Evolutionary conservation across 331 rosid genomes (phyloP).

Genomic region (Cucumis variabilis): DNA sequence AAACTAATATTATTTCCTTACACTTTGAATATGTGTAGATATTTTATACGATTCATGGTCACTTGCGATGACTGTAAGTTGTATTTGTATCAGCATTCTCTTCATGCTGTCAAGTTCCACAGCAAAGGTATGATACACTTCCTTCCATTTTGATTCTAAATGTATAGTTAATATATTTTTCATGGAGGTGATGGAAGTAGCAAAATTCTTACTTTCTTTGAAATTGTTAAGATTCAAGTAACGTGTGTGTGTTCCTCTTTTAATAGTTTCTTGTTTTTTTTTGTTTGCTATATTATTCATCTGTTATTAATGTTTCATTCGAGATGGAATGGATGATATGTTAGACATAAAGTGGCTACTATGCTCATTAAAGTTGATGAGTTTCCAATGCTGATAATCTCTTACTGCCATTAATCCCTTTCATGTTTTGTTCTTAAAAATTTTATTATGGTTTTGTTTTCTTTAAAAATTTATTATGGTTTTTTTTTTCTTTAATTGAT

Average conservation of each 20-base stretch:
- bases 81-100: conserved; percentile 99
- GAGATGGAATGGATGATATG: too few relatives aligned
- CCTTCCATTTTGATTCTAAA: not conserved
- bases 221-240: not conserved
- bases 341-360: too few relatives aligned
- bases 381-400: too few relatives aligned
- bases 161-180: not conserved
- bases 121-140: conserved; percentile 63
- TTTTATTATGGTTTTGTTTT: too few relatives aligned
- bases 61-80: conserved; percentile 99
- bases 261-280: conserved; percentile 18
- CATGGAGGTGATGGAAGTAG: conserved; percentile 1
- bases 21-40: conserved; percentile 62
- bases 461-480: too few relatives aligned
- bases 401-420: too few relatives aligned
- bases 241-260: not conserved
- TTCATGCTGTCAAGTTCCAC: conserved; percentile 99
- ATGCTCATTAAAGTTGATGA: too few relatives aligned
- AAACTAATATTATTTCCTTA: conserved; percentile 26
- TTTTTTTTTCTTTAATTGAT: too few relatives aligned
- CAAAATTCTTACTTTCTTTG: not conserved
- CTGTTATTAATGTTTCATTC: too few relatives aligned
- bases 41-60: conserved; percentile 99
- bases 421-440: too few relatives aligned
- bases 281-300: conserved; percentile 44